Base-by-base conservation (phyloP, 371 early-diverging fungal species). In the Mucor irregularis region DNA sequence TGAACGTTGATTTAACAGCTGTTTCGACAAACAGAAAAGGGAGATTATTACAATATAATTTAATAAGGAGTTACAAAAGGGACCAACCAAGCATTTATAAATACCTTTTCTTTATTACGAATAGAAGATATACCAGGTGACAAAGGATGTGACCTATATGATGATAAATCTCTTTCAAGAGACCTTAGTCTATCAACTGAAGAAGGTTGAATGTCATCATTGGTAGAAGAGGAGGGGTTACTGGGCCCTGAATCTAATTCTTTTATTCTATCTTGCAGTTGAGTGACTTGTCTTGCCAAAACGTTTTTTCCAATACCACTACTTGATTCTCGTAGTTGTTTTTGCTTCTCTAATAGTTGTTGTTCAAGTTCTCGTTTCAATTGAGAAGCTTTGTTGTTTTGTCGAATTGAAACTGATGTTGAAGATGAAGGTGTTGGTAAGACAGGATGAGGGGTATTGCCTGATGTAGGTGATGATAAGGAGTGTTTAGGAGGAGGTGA, bases 271-370 rank as follows among this genome's bases (percentile, higher is more conserved):
- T 75, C 74, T 53, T 71, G 58, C 10, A 74, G 50, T 52, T 73
- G 68, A 52, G 57, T 66, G 38, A 75, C 67, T 71, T 78, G 74
- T 55, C 74, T 64, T 40, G 65, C 66, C 13, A 75, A 49, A 56
- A 75, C 75, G 49, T 73, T 73, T 62, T 69, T 73, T 46, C 68
- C 69, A 49, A 74, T 78, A 26, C 75, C 75, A 43, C 74, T 75
- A n/a, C 46, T 60, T 1, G 69, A 68, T 64, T 69, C 74, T 48
- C 67, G 62, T 51, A 73, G 55, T 53, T 69, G 69, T 48, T 56
- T 67, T 54, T 75, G 70, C 58, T 75, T 78, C 42, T 68, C 74
- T 55, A 57, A 60, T n/a, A 75, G 56, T 43, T 78, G 76, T 49
- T 71, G 71, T 38, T 71, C 70, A 10, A 74, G 58, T 25, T 74